Base-by-base conservation (phyloP, 2,329 filamentous ascomycete species). In the Aspergillus eucalypticola region DNA sequence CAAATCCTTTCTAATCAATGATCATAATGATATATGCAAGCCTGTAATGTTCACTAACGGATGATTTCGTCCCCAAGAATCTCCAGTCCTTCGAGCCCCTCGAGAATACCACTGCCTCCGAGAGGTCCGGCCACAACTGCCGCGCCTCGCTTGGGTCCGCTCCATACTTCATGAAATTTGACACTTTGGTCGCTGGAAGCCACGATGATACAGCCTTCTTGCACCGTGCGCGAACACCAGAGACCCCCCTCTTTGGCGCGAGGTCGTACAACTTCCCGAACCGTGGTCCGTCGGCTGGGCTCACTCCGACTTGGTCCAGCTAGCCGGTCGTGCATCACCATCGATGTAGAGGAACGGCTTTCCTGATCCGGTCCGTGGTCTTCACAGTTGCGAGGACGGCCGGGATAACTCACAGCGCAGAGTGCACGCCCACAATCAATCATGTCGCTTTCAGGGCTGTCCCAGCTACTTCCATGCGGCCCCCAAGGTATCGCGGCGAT, bases 141-240 rank as follows among this genome's bases (percentile, higher is more conserved):
- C 19, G 82, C 84, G 8, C 80, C 78, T 69, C 84, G 88, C 66
- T 79, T 82, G 42, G 83, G 79, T 2, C 85, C 84, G n/a, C 84
- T 83, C 95, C 93, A 98, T 10, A 99, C 87, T 78, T 98, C 93
- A 75, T 98, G 92, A 70, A 98, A 98, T 72, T 95, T 95, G 75
- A 98, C 90, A 67, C 87, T 96, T 72, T 92, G 89, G 76, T 98
- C 93, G 71, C 92, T 96, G 46, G 91, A 90, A 15, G 93, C 94
- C 56, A 99, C 90, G 17, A 97, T 90, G 66, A 99, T 88, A 72
- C 92, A 96, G 0, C 90, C 91, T 68, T 94, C 90, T 65, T 86
- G 83, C 5, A 82, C 79, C 0, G 84, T 87, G 19, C 86, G 81
- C 53, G 78, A 80, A 63, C 82, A 82, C 75, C 81, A 83, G 50